phyloP scores from a whole-genome alignment of 768 basidiomycete genomes.

The Russula griseocarnosa region DNA sequence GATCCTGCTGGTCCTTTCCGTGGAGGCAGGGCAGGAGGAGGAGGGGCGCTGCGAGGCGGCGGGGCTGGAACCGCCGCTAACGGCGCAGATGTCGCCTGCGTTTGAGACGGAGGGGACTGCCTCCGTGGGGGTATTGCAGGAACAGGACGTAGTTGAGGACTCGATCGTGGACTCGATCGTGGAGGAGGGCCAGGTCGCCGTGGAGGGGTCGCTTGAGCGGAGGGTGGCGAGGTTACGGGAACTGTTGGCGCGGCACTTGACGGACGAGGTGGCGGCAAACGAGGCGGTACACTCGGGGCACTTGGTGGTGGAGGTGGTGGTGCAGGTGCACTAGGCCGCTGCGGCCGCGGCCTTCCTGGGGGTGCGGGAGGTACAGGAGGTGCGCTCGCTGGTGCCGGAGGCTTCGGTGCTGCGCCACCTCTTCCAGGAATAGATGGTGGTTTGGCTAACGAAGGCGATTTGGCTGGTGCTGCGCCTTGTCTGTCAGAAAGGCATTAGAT shows the following conservation, averaged over 20 bases:
- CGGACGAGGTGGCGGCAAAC: slow-evolving; percentile 34
- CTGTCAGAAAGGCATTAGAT: background rate
- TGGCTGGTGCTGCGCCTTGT: slow-evolving; percentile 28
- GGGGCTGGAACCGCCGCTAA: slow-evolving; percentile 18
- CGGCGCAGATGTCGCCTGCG: slow-evolving; percentile 14
- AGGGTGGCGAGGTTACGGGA: slow-evolving; percentile 29
- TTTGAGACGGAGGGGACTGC: slow-evolving; percentile 29
- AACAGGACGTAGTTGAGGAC: slow-evolving; percentile 31
- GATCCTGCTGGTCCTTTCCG: slow-evolving; percentile 23
- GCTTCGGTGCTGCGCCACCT: slow-evolving; percentile 34
- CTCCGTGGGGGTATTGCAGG: slow-evolving; percentile 30
- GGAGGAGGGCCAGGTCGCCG: slow-evolving; percentile 35
- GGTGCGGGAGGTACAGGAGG: slow-evolving; percentile 33
- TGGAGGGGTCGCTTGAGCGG: slow-evolving; percentile 39
- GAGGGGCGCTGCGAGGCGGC: slow-evolving; percentile 20
- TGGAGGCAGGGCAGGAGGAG: slow-evolving; percentile 22
- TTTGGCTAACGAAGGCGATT: slow-evolving; percentile 21
- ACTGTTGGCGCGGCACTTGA: slow-evolving; percentile 37
- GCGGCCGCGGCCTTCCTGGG: slow-evolving; percentile 31
- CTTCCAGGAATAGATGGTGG: slow-evolving; percentile 37
- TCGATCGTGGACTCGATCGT: slow-evolving; percentile 34
- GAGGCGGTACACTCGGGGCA: slow-evolving; percentile 27
- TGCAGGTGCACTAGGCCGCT: slow-evolving; percentile 19
- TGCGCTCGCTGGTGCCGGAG: slow-evolving; percentile 27
- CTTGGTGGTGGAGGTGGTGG: slow-evolving; percentile 29